These are phyloP conservation scores for Pestalotiopsis fici DNA, from an alignment of 2,329 filamentous ascomycete species.

Conservation along the genomic window DNA sequence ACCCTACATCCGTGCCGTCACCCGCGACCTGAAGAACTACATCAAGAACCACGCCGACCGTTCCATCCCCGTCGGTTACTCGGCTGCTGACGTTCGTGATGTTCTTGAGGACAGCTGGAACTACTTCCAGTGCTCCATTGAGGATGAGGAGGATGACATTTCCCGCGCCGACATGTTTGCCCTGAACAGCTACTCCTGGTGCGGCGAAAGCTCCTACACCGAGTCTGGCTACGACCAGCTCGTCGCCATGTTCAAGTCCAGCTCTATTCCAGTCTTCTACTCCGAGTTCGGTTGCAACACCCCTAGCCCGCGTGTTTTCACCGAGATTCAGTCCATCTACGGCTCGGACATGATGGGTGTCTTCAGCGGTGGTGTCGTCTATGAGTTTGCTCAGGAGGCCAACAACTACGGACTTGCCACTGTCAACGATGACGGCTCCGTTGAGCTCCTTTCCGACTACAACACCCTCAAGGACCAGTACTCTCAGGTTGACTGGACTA, in stretches of 20 bases:
- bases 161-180: slow-evolving; percentile 76
- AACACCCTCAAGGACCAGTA: slow-evolving; percentile 77
- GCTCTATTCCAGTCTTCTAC: slow-evolving; percentile 77
- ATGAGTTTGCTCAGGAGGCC: slow-evolving; percentile 75
- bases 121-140: slow-evolving; percentile 69
- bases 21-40: slow-evolving; percentile 80
- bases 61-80: slow-evolving; percentile 76
- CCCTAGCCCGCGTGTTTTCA: slow-evolving; percentile 70
- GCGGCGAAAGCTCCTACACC: slow-evolving; percentile 63
- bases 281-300: slow-evolving; percentile 81
- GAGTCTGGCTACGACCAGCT: slow-evolving; percentile 65
- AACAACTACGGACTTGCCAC: slow-evolving; percentile 68
- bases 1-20: slow-evolving; percentile 74
- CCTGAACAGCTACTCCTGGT: slow-evolving; percentile 78
- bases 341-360: slow-evolving; percentile 66
- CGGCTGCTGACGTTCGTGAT: slow-evolving; percentile 74
- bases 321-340: slow-evolving; percentile 75
- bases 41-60: slow-evolving; percentile 71
- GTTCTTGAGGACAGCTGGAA: slow-evolving; percentile 75
- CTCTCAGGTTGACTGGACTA: slow-evolving; percentile 69
- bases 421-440: slow-evolving; percentile 57
- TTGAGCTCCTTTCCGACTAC: slow-evolving; percentile 64
- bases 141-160: slow-evolving; percentile 55
- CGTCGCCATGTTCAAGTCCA: slow-evolving; percentile 64
- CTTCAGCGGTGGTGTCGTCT: slow-evolving; percentile 77